Conservation (phyloP, 192 early-diverging fungal genomes). For the Ambispora gerdemannii region DNA sequence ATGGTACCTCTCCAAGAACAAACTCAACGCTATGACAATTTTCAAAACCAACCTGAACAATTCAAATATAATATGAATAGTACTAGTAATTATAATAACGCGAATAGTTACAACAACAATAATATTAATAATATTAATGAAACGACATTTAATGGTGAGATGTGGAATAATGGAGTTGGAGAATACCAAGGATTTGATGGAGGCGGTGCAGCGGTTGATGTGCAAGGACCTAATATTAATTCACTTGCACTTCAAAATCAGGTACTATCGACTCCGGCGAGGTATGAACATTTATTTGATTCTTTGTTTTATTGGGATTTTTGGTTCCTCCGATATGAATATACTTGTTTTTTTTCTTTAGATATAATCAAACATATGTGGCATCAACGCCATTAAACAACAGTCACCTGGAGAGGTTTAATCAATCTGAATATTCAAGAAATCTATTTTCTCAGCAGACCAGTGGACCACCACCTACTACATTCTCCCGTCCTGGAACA, state of each 20-base stretch:
- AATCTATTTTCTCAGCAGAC: background rate
- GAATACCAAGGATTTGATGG: background rate
- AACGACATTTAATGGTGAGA: background rate
- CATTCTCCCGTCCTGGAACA: slow-evolving; percentile 8
- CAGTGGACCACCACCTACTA: background rate
- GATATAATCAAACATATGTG: background rate
- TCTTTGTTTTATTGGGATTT: too few relatives aligned
- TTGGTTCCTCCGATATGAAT: too few relatives aligned
- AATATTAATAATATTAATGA: too few relatives aligned
- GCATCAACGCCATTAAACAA: background rate
- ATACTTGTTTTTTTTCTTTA: background rate
- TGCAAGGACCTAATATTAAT: background rate
- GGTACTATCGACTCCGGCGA: background rate
- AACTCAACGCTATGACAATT: background rate
- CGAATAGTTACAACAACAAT: too few relatives aligned
- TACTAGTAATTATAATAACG: too few relatives aligned
- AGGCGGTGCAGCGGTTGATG: background rate
- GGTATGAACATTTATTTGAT: too few relatives aligned
- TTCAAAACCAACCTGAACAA: background rate
- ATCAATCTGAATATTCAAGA: background rate
- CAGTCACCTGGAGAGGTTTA: background rate
- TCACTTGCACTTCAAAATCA: background rate
- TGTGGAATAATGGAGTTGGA: background rate
- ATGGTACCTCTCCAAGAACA: background rate
- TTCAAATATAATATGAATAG: background rate